phyloP scores from a whole-genome alignment of 1,284 basidiomycete species.

The Sporisorium sorghi region DNA sequence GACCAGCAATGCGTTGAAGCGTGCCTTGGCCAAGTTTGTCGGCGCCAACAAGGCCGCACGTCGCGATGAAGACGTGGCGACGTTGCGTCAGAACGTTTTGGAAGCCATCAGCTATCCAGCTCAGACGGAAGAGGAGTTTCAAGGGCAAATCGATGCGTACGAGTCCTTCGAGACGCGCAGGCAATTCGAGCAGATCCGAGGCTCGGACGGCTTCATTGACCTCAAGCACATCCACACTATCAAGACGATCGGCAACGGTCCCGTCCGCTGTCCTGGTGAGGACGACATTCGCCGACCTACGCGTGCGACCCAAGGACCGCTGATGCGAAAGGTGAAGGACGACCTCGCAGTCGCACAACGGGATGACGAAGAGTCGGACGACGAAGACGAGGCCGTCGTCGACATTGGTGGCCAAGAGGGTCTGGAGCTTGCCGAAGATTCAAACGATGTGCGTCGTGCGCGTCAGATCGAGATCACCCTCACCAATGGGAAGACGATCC shows the following conservation, averaged over 20 bases:
- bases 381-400: slow-evolving; percentile 72
- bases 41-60: slow-evolving; percentile 44
- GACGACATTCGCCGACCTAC: slow-evolving; percentile 35
- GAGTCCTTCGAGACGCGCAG: slow-evolving; percentile 70
- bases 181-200: slow-evolving; percentile 77
- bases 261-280: slow-evolving; percentile 47
- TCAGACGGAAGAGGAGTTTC: slow-evolving; percentile 49
- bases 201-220: slow-evolving; percentile 78
- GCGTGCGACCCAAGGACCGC: neutral
- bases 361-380: slow-evolving; percentile 69
- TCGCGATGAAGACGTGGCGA: slow-evolving; percentile 64
- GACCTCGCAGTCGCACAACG: slow-evolving; percentile 70
- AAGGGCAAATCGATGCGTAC: slow-evolving; percentile 57
- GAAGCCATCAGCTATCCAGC: slow-evolving; percentile 55
- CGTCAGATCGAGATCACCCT: slow-evolving; percentile 83
- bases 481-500: slow-evolving; percentile 76
- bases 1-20: slow-evolving; percentile 23
- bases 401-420: slow-evolving; percentile 79
- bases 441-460: slow-evolving; percentile 74
- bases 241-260: slow-evolving; percentile 71
- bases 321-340: slow-evolving; percentile 19
- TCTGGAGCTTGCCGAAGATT: slow-evolving; percentile 72
- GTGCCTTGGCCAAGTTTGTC: slow-evolving; percentile 44
- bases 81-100: slow-evolving; percentile 66
- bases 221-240: slow-evolving; percentile 77